Evolutionary conservation across 441 rosid species (phyloP).

Genomic region (Gossypium davidsonii): DNA sequence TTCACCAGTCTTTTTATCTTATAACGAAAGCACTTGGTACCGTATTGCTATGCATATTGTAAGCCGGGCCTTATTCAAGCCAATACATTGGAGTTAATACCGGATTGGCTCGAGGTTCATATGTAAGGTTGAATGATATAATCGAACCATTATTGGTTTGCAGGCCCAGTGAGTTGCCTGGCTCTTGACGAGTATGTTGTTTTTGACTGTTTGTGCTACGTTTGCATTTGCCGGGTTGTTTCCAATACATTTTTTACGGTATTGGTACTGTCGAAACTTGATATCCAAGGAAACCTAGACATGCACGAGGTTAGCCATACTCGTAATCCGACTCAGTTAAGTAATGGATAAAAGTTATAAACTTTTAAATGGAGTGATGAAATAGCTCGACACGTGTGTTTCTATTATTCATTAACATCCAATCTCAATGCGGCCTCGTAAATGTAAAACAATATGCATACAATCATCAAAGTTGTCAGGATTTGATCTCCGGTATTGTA

Average conservation of each 20-base stretch:
- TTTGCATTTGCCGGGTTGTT: background rate
- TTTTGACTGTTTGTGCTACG: background rate
- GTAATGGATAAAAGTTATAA: background rate
- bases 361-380: background rate
- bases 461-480: background rate
- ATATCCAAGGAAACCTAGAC: background rate
- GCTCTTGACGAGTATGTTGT: background rate
- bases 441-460: background rate
- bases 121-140: background rate
- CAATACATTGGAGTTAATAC: background rate
- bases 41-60: background rate
- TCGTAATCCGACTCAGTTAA: background rate
- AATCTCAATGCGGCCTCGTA: background rate
- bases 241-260: background rate
- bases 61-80: background rate
- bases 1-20: background rate
- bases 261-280: background rate
- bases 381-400: background rate
- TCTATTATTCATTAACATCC: background rate
- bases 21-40: background rate
- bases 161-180: background rate
- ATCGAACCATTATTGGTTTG: background rate
- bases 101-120: background rate
- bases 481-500: background rate
- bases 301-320: background rate